Conservation (phyloP, 169 alveolate genomes). For the Pseudocohnilembus persalinus region DNA sequence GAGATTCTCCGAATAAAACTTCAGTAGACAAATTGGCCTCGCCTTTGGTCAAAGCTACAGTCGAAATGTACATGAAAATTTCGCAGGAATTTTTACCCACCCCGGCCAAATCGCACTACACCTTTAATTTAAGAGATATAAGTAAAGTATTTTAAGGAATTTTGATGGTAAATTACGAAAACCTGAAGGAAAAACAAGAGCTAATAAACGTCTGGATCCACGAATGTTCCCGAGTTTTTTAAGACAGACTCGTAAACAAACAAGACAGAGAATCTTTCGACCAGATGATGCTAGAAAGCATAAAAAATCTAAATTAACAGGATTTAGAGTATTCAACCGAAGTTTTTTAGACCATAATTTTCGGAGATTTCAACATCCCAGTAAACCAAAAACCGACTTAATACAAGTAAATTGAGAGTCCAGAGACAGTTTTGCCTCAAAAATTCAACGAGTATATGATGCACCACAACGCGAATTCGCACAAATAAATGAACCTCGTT, state of each 20-base stretch:
- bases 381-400: too few species aligned
- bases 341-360: slow-evolving; percentile 49
- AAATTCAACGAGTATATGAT: slow-evolving; percentile 75
- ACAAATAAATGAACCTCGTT: slow-evolving; percentile 80
- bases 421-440: slow-evolving; percentile 65
- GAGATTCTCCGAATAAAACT: slow-evolving; percentile 49
- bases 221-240: slow-evolving; percentile 82
- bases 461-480: slow-evolving; percentile 70
- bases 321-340: neutral
- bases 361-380: slow-evolving; percentile 84
- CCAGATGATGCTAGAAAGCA: slow-evolving; percentile 45
- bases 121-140: slow-evolving; percentile 92
- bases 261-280: slow-evolving; percentile 81
- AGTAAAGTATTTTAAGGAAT: slow-evolving; percentile 91
- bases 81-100: slow-evolving; percentile 90
- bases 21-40: slow-evolving; percentile 60
- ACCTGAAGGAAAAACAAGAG: slow-evolving; percentile 69
- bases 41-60: slow-evolving; percentile 73
- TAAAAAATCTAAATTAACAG: slow-evolving; percentile 51
- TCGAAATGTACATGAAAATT: slow-evolving; percentile 83
- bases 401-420: slow-evolving; percentile 62
- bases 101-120: slow-evolving; percentile 92
- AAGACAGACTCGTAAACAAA: slow-evolving; percentile 83
- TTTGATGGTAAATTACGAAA: slow-evolving; percentile 56
- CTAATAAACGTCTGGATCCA: slow-evolving; percentile 85